phyloP scores from a whole-genome alignment of 371 early-diverging fungal species.

The Mortierella sp. region DNA sequence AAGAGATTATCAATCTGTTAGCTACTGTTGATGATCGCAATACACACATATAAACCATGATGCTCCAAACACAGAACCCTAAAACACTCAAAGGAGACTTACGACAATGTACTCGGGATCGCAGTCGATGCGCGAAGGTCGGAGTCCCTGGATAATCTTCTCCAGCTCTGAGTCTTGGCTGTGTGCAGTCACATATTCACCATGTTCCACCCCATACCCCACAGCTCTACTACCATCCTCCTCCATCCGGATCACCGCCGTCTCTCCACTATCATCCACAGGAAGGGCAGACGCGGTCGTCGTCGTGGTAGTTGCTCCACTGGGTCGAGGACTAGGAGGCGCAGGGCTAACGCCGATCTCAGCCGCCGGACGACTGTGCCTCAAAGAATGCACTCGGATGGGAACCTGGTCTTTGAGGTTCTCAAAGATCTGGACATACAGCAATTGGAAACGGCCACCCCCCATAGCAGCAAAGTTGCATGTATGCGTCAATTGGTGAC shows the following conservation, averaged over 20 bases:
- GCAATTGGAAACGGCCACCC: constrained; percentile 73
- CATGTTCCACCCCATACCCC: constrained; percentile 37
- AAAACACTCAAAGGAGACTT: constrained; percentile 14
- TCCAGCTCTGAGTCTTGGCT: constrained; percentile 45
- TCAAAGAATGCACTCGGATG: constrained; percentile 50
- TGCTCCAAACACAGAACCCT: background rate
- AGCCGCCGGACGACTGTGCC: constrained; percentile 14
- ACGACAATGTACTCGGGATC: constrained; percentile 57
- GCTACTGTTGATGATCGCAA: background rate
- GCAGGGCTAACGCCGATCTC: background rate
- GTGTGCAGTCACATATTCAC: constrained; percentile 54
- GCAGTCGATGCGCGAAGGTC: constrained; percentile 57
- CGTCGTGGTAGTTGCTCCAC: background rate
- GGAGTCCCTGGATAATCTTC: constrained; percentile 54
- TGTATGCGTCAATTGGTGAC: constrained; percentile 50
- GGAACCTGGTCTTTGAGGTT: constrained; percentile 54
- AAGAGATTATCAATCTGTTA: background rate
- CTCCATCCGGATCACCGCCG: constrained; percentile 7
- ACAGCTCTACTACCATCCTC: background rate
- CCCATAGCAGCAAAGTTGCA: constrained; percentile 66
- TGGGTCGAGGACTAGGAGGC: background rate
- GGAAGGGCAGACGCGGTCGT: background rate
- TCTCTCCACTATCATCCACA: background rate
- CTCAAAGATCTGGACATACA: constrained; percentile 63
- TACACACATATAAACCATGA: background rate